Conservation (phyloP, 306 rosid species). For the Begonia fuchsioides region DNA sequence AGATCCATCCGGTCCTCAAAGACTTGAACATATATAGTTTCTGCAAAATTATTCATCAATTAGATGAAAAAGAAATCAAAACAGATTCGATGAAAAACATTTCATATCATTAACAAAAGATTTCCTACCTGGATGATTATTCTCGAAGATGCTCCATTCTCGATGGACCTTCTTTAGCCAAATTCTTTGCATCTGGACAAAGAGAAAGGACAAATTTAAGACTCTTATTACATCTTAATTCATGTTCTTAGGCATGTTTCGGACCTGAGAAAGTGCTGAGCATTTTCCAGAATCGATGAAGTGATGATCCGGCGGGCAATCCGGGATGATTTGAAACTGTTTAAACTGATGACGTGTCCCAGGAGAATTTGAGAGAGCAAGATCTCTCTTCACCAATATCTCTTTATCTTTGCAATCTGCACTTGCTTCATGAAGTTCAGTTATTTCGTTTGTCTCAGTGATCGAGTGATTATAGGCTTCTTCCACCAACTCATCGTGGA, state of each 20-base stretch:
- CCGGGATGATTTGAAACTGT: conserved; percentile 52
- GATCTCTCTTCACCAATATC: conserved; percentile 15
- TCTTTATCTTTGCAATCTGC: conserved; percentile 14
- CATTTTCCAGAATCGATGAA: conserved; percentile 40
- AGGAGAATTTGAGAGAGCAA: conserved; percentile 16
- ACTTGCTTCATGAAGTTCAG: conserved; percentile 19
- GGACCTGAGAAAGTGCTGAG: conserved; percentile 52
- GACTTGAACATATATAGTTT: conserved; percentile 63
- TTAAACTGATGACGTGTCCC: conserved; percentile 28
- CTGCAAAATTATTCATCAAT: conserved; percentile 24
- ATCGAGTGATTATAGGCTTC: conserved; percentile 17
- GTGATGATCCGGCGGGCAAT: conserved; percentile 62
- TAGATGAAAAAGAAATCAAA: not conserved
- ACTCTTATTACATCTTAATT: conserved; percentile 1
- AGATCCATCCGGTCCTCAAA: conserved; percentile 94
- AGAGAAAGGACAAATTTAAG: conserved; percentile 8
- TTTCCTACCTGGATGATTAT: conserved; percentile 71
- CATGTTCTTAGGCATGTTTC: conserved; percentile 14
- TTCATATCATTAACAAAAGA: conserved; percentile 5
- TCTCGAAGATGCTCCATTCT: conserved; percentile 86
- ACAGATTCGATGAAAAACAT: not conserved
- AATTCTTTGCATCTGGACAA: conserved; percentile 40
- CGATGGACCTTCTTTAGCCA: conserved; percentile 85
- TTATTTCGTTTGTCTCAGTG: conserved; percentile 18
- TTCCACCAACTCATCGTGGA: conserved; percentile 30